phyloP scores from a whole-genome alignment of 306 rosid species.

The Crataegus laevigata region DNA sequence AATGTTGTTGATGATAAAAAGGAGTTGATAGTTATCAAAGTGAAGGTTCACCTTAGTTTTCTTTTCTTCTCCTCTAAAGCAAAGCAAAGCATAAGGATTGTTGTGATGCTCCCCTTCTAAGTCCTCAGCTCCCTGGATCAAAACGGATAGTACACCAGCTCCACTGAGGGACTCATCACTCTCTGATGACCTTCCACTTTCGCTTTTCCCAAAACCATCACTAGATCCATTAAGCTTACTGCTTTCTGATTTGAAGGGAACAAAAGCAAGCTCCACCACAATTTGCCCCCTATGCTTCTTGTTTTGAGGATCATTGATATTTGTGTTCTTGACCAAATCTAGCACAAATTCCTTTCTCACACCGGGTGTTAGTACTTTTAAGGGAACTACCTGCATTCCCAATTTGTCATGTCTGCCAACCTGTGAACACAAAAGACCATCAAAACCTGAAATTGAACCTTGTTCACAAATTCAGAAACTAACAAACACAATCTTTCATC shows the following conservation, averaged over 20 bases:
- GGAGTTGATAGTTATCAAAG: background rate
- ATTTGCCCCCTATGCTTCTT: slow-evolving; percentile 65
- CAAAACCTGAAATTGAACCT: background rate
- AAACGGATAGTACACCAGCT: slow-evolving; percentile 73
- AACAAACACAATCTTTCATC: background rate
- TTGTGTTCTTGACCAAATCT: slow-evolving; percentile 71
- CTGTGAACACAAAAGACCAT: slow-evolving; percentile 26
- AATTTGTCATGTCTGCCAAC: slow-evolving; percentile 77
- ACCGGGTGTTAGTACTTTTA: slow-evolving; percentile 51
- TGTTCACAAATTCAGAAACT: background rate
- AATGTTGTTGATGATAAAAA: background rate
- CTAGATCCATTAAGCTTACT: slow-evolving; percentile 26
- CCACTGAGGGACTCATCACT: slow-evolving; percentile 34
- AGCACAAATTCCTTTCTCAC: slow-evolving; percentile 55
- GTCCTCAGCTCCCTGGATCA: slow-evolving; percentile 61
- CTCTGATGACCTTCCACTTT: slow-evolving; percentile 37
- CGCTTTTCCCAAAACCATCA: slow-evolving; percentile 26
- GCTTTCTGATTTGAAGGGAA: slow-evolving; percentile 73
- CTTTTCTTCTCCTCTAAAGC: slow-evolving; percentile 66
- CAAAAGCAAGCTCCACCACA: slow-evolving; percentile 61
- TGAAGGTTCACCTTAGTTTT: slow-evolving; percentile 58
- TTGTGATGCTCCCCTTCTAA: slow-evolving; percentile 78
- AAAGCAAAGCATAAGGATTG: slow-evolving; percentile 66
- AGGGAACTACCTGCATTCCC: slow-evolving; percentile 85
- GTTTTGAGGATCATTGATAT: slow-evolving; percentile 45